phyloP scores from a whole-genome alignment of 495 filamentous ascomycete species.

The Talaromyces trachyspermus region DNA sequence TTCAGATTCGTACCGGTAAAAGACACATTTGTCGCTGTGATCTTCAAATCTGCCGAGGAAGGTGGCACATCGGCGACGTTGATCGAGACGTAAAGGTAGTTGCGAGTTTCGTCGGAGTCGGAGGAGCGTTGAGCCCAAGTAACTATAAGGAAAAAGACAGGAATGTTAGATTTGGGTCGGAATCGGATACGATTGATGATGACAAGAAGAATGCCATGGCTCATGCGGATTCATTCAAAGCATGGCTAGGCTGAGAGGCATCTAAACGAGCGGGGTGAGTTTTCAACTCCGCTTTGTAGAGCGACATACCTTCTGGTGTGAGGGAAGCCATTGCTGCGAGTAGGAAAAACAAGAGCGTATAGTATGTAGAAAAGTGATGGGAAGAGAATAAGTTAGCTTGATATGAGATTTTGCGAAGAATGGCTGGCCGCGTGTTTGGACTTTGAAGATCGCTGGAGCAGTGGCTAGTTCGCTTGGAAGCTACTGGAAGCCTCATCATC shows the following conservation, averaged over 20 bases:
- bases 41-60: conserved; percentile 63
- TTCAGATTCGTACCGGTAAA: conserved; percentile 83
- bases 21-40: conserved; percentile 66
- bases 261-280: conserved; percentile 3
- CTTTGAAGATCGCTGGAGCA: neutral
- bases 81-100: conserved; percentile 89
- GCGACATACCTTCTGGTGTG: conserved; percentile 18
- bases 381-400: neutral
- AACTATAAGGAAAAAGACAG: conserved; percentile 43
- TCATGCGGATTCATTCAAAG: neutral
- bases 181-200: neutral
- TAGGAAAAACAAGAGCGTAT: neutral
- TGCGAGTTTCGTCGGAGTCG: conserved; percentile 67
- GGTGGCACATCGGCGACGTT: conserved; percentile 70
- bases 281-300: too few species aligned
- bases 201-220: neutral
- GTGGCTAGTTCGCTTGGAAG: neutral
- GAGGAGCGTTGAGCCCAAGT: conserved; percentile 97
- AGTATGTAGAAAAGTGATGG: neutral
- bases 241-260: too few species aligned
- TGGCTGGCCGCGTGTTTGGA: neutral
- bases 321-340: conserved; percentile 4
- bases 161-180: neutral
- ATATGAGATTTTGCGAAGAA: neutral
- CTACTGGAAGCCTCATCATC: conserved; percentile 5